Conservation (phyloP, 2,329 filamentous ascomycete species). For the Penicillium sp. region DNA sequence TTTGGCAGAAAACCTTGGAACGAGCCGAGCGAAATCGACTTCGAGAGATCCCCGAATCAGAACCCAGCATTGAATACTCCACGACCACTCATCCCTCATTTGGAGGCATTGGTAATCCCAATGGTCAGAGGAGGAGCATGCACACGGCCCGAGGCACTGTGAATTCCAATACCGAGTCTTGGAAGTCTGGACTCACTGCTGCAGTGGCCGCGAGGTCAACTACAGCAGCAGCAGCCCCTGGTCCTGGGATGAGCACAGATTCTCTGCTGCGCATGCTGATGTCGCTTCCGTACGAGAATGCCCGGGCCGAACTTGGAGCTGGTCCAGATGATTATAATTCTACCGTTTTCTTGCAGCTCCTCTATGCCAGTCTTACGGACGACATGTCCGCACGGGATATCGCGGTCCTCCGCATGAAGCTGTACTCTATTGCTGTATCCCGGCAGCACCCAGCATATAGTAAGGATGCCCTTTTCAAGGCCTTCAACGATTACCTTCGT, state of each 20-base stretch:
- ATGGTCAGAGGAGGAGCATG: conserved; percentile 33
- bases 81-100: conserved; percentile 23
- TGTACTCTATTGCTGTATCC: conserved; percentile 42
- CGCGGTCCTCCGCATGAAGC: conserved; percentile 37
- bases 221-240: conserved; percentile 5
- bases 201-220: conserved; percentile 1
- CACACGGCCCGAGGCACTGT: conserved; percentile 23
- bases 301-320: conserved; percentile 39
- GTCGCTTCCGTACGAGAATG: conserved; percentile 34
- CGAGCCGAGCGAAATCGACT: conserved; percentile 40
- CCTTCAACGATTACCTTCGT: conserved; percentile 39
- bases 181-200: conserved; percentile 2
- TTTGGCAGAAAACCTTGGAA: conserved; percentile 59
- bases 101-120: conserved; percentile 20
- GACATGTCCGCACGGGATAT: conserved; percentile 31
- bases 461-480: conserved; percentile 34
- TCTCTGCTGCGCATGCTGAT: conserved; percentile 34
- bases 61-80: conserved; percentile 23
- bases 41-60: conserved; percentile 32
- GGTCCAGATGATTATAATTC: conserved; percentile 41
- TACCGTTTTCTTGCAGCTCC: conserved; percentile 47
- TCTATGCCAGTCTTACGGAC: conserved; percentile 37
- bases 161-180: background rate
- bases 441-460: conserved; percentile 44
- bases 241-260: conserved; percentile 16